A percentile compares a stretch with the other conserved stretches of the same genome.
These are phyloP conservation scores for Dactylellina sp. DNA, from an alignment of 2,329 filamentous ascomycete species.

Conservation along the genomic window DNA sequence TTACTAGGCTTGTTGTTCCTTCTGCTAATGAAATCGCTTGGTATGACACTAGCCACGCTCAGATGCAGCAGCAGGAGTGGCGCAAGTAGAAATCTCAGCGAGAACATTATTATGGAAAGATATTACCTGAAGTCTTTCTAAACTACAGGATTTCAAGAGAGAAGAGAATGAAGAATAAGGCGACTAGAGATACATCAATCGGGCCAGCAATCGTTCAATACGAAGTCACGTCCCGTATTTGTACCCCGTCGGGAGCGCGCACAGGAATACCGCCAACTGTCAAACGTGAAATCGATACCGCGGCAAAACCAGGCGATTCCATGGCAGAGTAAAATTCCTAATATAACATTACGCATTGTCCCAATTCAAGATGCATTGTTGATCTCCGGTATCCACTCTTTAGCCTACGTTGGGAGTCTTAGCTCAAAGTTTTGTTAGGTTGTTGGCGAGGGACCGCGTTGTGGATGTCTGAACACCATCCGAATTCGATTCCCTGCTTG, in stretches of 20 bases:
- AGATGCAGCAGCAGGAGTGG: not conserved
- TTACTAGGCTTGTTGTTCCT: not conserved
- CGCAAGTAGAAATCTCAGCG: not conserved
- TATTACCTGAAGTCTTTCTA: not conserved
- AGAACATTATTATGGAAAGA: not conserved
- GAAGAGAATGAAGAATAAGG: no score
- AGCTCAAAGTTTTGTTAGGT: no score
- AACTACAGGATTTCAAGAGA: not conserved
- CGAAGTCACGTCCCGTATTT: constrained; percentile 10
- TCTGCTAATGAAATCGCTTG: not conserved
- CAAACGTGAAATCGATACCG: constrained; percentile 14
- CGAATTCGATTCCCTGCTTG: no score
- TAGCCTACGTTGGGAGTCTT: no score
- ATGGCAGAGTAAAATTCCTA: constrained; percentile 4
- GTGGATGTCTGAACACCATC: constrained; percentile 2
- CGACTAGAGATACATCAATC: no score
- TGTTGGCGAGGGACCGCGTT: constrained; percentile 3
- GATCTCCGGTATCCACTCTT: constrained; percentile 5
- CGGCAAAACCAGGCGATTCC: constrained; percentile 19
- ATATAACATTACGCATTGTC: not conserved
- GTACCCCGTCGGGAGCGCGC: not conserved
- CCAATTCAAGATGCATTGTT: constrained; percentile 20
- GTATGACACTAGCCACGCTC: constrained; percentile 8
- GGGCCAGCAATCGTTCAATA: no score
- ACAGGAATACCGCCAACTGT: constrained; percentile 11